phyloP scores from a whole-genome alignment of 1,139 yeast genomes.

The Starmera stellimalicola region DNA sequence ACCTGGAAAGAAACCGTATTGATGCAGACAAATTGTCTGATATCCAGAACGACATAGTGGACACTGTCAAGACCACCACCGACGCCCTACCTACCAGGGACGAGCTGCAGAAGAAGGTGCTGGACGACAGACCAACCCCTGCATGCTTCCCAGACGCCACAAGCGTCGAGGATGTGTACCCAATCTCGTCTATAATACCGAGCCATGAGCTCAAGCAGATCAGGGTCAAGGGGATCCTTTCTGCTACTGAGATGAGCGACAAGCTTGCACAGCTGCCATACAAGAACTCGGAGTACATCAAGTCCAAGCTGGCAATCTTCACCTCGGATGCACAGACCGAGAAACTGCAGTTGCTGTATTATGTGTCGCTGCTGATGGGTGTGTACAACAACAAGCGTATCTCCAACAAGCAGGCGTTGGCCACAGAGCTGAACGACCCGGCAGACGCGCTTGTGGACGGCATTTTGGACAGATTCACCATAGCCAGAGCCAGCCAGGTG shows the following conservation, averaged over 20 bases:
- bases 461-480: conserved; percentile 59
- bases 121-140: conserved; percentile 77
- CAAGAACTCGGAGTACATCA: conserved; percentile 44
- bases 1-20: conserved; percentile 72
- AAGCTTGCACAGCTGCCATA: conserved; percentile 56
- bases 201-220: conserved; percentile 53
- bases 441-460: conserved; percentile 71
- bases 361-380: conserved; percentile 72
- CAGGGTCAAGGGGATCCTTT: conserved; percentile 47
- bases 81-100: conserved; percentile 62
- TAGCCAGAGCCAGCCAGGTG: conserved; percentile 50
- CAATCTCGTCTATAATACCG: conserved; percentile 63
- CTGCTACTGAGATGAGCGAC: conserved; percentile 37
- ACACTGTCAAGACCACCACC: conserved; percentile 65
- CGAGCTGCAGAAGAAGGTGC: conserved; percentile 42
- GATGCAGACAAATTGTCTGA: conserved; percentile 74
- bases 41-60: conserved; percentile 74
- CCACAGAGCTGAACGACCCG: conserved; percentile 56
- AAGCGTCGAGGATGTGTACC: conserved; percentile 73
- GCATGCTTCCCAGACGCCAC: conserved; percentile 67
- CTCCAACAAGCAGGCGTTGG: conserved; percentile 48
- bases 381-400: conserved; percentile 66
- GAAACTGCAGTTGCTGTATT: conserved; percentile 63
- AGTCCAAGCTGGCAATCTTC: conserved; percentile 34
- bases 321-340: conserved; percentile 39